Percentiles rank a stretch among this genome's conserved stretches.
Evolutionary conservation across 2,329 filamentous ascomycete species (phyloP).

Genomic region (Pseudocercospora musae): DNA sequence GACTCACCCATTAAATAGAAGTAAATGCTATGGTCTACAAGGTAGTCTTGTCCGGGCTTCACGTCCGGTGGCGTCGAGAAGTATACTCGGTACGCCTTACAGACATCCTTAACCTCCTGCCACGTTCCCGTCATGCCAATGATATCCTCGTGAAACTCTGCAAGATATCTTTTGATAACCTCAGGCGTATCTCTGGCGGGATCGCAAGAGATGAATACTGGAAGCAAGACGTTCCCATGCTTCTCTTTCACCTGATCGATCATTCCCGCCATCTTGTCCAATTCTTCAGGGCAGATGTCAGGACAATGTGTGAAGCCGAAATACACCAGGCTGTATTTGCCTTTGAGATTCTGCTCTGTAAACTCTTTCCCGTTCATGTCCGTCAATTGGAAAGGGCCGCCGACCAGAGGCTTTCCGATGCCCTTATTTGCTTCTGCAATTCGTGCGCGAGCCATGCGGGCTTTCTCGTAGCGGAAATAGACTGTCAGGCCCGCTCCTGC

Average conservation of each 20-base stretch:
- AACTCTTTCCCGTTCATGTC: conserved; percentile 79
- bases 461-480: conserved; percentile 94
- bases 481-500: conserved; percentile 74
- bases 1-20: conserved; percentile 88
- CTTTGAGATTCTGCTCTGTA: conserved; percentile 76
- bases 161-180: conserved; percentile 78
- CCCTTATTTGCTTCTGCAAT: conserved; percentile 91
- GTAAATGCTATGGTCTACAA: conserved; percentile 99
- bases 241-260: conserved; percentile 63
- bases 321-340: conserved; percentile 85
- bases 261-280: conserved; percentile 99
- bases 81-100: conserved; percentile 95
- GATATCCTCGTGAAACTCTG: conserved; percentile 84
- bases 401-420: conserved; percentile 87
- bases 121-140: conserved; percentile 90
- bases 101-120: conserved; percentile 88
- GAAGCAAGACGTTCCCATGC: conserved; percentile 54
- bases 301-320: conserved; percentile 98
- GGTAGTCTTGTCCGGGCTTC: conserved; percentile 89
- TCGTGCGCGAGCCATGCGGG: conserved; percentile 80
- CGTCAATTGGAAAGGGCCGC: conserved; percentile 76
- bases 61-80: conserved; percentile 89
- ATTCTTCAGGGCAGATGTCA: conserved; percentile 97
- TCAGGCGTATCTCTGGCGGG: conserved; percentile 84
- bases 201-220: conserved; percentile 94